These are phyloP conservation scores for Ophiosphaerella narmari DNA, from an alignment of 2,329 filamentous ascomycete genomes.

Conservation along the genomic window DNA sequence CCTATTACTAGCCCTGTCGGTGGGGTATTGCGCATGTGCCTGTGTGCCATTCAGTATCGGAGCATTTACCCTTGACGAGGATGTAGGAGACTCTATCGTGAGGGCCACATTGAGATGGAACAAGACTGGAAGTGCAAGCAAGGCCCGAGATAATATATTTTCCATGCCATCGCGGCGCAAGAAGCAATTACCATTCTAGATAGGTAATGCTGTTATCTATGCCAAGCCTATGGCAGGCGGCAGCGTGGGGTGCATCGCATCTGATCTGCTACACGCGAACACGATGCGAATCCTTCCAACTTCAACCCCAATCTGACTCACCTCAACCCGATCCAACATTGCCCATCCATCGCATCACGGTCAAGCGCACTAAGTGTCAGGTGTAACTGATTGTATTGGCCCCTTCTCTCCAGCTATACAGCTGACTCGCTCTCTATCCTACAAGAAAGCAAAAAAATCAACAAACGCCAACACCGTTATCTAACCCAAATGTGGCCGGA, in stretches of 20 bases:
- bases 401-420: neutral
- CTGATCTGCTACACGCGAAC: neutral
- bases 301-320: neutral
- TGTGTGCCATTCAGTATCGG: slow-evolving; percentile 2
- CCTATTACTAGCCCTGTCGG: slow-evolving; percentile 13
- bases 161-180: slow-evolving; percentile 1
- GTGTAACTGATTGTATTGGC: neutral
- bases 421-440: neutral
- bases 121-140: neutral
- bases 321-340: neutral
- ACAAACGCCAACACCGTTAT: slow-evolving; percentile 1
- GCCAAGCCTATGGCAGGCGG: slow-evolving; percentile 21
- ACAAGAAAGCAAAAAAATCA: neutral
- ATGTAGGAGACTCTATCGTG: neutral
- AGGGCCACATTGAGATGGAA: neutral
- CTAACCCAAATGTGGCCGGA: slow-evolving; percentile 5
- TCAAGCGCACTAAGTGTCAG: neutral
- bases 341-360: too few species aligned
- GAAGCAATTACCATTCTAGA: slow-evolving; percentile 14
- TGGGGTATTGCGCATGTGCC: slow-evolving; percentile 4
- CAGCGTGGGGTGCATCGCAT: slow-evolving; percentile 21
- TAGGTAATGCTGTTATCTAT: slow-evolving; percentile 25
- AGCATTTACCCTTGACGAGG: neutral
- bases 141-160: slow-evolving; percentile 5
- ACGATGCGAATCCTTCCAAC: neutral